These are phyloP conservation scores for Diaporthe citriasiana DNA, from an alignment of 2,329 filamentous ascomycete genomes.

Conservation along the genomic window DNA sequence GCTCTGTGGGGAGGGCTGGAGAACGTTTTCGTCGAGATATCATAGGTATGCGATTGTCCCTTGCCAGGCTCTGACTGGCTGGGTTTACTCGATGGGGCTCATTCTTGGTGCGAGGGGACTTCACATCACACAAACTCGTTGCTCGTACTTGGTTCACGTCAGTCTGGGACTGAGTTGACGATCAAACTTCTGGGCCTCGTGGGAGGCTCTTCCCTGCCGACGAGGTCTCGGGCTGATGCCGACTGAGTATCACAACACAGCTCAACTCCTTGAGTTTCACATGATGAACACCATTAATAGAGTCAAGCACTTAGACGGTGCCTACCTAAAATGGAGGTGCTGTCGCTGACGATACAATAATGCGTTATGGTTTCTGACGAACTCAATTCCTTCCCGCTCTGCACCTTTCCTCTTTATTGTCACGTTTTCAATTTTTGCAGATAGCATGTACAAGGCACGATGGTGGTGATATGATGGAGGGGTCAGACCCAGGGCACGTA, in stretches of 20 bases:
- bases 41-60: slow-evolving; percentile 99
- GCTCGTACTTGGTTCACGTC: slow-evolving; percentile 63
- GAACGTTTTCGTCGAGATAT: slow-evolving; percentile 87
- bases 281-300: slow-evolving; percentile 97
- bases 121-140: slow-evolving; percentile 51
- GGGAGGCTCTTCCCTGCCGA: slow-evolving; percentile 52
- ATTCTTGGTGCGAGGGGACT: slow-evolving; percentile 98
- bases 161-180: slow-evolving; percentile 66
- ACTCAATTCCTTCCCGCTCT: slow-evolving; percentile 42
- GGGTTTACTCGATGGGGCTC: slow-evolving; percentile 99
- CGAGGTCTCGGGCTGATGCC: slow-evolving; percentile 47
- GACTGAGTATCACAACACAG: background rate
- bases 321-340: slow-evolving; percentile 55
- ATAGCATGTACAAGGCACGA: background rate
- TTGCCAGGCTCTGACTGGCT: slow-evolving; percentile 48
- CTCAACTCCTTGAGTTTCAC: slow-evolving; percentile 63
- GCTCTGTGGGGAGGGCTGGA: slow-evolving; percentile 66
- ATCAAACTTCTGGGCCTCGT: slow-evolving; percentile 52
- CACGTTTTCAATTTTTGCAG: background rate
- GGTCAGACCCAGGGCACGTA: too few species aligned
- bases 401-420: background rate
- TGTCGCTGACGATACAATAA: slow-evolving; percentile 61
- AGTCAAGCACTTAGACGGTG: slow-evolving; percentile 95
- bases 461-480: background rate
- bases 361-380: slow-evolving; percentile 58